Evolutionary conservation across 129 eudicot genomes (phyloP).

Genomic region (Escallonia rubra): DNA sequence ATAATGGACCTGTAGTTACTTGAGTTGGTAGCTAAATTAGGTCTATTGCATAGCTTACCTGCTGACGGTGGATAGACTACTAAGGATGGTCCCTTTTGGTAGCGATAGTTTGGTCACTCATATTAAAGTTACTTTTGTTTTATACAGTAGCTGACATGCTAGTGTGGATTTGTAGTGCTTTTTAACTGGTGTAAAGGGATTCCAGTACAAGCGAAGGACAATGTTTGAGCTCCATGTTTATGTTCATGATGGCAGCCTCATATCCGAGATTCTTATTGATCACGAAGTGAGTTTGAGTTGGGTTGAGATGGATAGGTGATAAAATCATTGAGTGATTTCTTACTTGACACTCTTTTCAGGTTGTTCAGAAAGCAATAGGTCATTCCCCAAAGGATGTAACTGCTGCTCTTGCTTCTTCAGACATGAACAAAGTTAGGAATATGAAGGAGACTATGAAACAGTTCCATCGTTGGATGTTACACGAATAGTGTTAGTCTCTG

Average conservation of each 20-base stretch:
- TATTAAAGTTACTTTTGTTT: not conserved
- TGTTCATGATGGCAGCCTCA: constrained; percentile 92
- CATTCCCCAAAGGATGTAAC: constrained; percentile 70
- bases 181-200: constrained; percentile 76
- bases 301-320: not conserved
- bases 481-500: not conserved
- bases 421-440: constrained; percentile 27
- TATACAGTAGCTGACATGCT: constrained; percentile 5
- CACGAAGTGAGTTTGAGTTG: constrained; percentile 55
- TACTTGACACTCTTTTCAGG: constrained; percentile 30
- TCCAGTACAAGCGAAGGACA: constrained; percentile 51
- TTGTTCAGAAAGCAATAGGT: constrained; percentile 68
- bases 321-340: not conserved
- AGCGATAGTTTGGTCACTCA: no score
- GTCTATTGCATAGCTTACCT: no score
- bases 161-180: constrained; percentile 50
- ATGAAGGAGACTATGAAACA: constrained; percentile 50
- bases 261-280: constrained; percentile 67
- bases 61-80: no score
- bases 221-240: constrained; percentile 60
- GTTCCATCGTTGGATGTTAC: constrained; percentile 21
- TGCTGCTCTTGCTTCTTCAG: constrained; percentile 47
- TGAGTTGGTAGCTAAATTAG: no score
- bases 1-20: no score
- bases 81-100: no score